Base-by-base conservation (phyloP, 1,284 basidiomycete genomes). In the Ganoderma sinense region DNA sequence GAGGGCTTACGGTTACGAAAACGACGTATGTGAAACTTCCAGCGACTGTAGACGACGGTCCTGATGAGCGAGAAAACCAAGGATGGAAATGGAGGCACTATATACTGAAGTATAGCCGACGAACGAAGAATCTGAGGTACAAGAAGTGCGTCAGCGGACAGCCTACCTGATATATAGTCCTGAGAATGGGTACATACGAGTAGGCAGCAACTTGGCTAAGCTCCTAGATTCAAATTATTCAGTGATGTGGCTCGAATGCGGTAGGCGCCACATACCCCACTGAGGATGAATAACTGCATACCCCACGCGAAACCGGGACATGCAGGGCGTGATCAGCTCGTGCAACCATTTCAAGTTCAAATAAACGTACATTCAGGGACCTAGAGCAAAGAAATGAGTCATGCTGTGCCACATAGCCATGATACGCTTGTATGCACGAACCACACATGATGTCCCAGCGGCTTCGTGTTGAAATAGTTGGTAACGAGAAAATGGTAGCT, bases 401-500 rank as follows among this genome's bases (percentile, higher is more conserved):
- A 18, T 1, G 5, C 13, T 4, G 5, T 55, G 26, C 5, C 11
- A 53, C 4, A 13, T 14, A 14, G 29, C 29, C 26, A 18, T n/a
- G n/a, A n/a, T 29, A 20, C 2, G 16, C 1, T 31, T 14, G 16
- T 31, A 18, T 31, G 53, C 36, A 40, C 60, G 23, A 8, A 62
- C 60, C 60, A 62, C n/a, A 41, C 10, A 2, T 20, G 14, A 3
- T 29, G 16, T 4, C 2, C 2, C 26, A 62, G 60, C 1, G 26
- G 7, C 13, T 1, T 4, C 2, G 40, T 16, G 11, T 41, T 18
- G 60, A 62, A 62, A 23, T 41, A 62, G 23, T 41, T 45, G 11
- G 60, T 41, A 10, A 62, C 60, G 16, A 62, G 60, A 2, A 2
- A 43, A 29, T 62, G 39, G 26, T 62, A 62, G 60, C 60, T 62